phyloP scores from a whole-genome alignment of 768 basidiomycete genomes.

The Strobilomyces dryophilus region DNA sequence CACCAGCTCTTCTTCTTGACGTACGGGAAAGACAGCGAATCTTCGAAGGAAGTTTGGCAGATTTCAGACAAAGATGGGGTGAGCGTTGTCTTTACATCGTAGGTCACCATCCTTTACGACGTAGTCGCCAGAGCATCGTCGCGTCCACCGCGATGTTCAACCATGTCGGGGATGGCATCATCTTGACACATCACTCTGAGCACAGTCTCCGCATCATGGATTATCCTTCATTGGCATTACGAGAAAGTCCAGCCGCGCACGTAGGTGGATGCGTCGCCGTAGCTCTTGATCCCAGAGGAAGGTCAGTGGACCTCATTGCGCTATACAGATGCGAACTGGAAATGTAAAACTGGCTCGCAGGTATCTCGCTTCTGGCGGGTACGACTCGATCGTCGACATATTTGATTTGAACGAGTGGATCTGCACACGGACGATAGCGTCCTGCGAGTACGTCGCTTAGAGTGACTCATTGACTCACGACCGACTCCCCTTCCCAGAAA shows the following conservation, averaged over 20 bases:
- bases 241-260: conserved; percentile 68
- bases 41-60: conserved; percentile 49
- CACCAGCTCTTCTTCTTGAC: conserved; percentile 62
- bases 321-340: not conserved
- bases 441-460: conserved; percentile 64
- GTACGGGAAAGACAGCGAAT: conserved; percentile 49
- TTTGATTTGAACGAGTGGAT: conserved; percentile 83
- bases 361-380: conserved; percentile 76
- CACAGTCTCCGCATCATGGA: conserved; percentile 65
- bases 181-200: conserved; percentile 61
- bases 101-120: not conserved
- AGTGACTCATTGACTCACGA: not conserved
- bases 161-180: conserved; percentile 66
- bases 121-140: conserved; percentile 38
- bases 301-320: conserved; percentile 32
- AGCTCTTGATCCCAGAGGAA: conserved; percentile 76
- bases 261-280: conserved; percentile 77
- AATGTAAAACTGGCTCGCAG: conserved; percentile 30
- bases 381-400: conserved; percentile 79
- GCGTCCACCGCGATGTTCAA: conserved; percentile 72
- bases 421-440: conserved; percentile 67
- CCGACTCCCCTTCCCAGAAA: conserved; percentile 40
- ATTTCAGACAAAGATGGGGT: conserved; percentile 32
- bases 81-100: not conserved
- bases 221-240: conserved; percentile 55